A percentile compares a stretch with the other conserved stretches of the same genome.
These are phyloP conservation scores for Botryotinia globosa DNA, from an alignment of 2,329 filamentous ascomycete species.

Conservation along the genomic window DNA sequence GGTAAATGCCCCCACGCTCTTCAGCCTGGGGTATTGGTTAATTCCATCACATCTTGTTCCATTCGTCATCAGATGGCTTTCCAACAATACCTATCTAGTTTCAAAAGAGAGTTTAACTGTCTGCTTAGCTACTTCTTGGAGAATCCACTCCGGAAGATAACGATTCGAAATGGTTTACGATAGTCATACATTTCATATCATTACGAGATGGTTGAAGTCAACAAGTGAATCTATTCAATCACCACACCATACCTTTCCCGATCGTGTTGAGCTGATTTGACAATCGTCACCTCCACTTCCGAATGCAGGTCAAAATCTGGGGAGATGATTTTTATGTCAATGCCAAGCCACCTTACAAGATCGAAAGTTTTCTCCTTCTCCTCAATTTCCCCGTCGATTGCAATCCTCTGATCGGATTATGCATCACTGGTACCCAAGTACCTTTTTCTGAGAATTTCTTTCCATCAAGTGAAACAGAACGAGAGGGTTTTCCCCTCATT, in stretches of 20 bases:
- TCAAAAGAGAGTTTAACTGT: background rate
- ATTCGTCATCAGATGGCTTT: background rate
- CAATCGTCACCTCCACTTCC: background rate
- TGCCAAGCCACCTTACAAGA: background rate
- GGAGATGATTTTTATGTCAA: background rate
- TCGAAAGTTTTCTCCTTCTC: background rate
- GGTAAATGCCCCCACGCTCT: conserved; percentile 3
- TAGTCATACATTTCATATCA: background rate
- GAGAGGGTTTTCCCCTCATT: background rate
- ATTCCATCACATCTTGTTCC: background rate
- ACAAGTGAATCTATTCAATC: background rate
- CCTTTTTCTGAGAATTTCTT: background rate
- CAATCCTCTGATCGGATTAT: background rate
- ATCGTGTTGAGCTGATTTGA: background rate
- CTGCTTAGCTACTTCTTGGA: conserved; percentile 2
- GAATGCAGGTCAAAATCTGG: conserved; percentile 1
- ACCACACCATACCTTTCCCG: background rate
- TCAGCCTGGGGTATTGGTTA: background rate
- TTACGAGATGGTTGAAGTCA: conserved; percentile 10
- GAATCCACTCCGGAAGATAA: background rate
- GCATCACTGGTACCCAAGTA: background rate
- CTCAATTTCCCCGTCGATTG: background rate
- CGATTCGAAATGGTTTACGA: background rate
- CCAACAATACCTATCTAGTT: background rate
- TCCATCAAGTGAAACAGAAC: background rate